These are phyloP conservation scores for Echinosophora koreensis DNA, from an alignment of 306 rosid genomes.

Conservation along the genomic window DNA sequence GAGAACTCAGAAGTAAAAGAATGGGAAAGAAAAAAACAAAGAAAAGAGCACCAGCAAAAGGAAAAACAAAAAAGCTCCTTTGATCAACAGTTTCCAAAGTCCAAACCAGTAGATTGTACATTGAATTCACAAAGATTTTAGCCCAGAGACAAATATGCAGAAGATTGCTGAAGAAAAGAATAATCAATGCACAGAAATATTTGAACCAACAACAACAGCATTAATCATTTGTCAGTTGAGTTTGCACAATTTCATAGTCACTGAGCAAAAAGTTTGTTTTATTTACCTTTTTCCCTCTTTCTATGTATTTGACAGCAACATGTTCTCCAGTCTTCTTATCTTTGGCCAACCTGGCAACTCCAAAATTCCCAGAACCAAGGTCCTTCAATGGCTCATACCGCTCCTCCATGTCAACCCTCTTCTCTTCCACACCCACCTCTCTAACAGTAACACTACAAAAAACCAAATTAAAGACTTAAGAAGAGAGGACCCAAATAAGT, in stretches of 20 bases:
- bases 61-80: background rate
- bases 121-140: background rate
- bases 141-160: background rate
- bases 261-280: background rate
- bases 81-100: constrained; percentile 12
- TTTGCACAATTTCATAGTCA: background rate
- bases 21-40: too few species aligned
- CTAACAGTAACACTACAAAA: background rate
- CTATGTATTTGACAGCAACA: constrained; percentile 96
- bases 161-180: constrained; percentile 15
- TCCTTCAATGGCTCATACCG: constrained; percentile 90
- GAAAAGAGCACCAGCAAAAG: background rate
- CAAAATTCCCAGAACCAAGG: constrained; percentile 96
- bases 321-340: constrained; percentile 87
- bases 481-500: constrained; percentile 24
- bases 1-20: constrained; percentile 2
- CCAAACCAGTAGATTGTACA: constrained; percentile 15
- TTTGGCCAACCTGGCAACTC: constrained; percentile 93
- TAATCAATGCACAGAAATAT: constrained; percentile 18
- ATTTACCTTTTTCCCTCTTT: constrained; percentile 92
- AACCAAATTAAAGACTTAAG: background rate
- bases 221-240: constrained; percentile 1
- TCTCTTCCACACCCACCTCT: constrained; percentile 10
- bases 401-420: constrained; percentile 76
- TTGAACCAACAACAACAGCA: background rate